phyloP scores from a whole-genome alignment of 768 basidiomycete genomes.

The Lactifluus subvellereus region DNA sequence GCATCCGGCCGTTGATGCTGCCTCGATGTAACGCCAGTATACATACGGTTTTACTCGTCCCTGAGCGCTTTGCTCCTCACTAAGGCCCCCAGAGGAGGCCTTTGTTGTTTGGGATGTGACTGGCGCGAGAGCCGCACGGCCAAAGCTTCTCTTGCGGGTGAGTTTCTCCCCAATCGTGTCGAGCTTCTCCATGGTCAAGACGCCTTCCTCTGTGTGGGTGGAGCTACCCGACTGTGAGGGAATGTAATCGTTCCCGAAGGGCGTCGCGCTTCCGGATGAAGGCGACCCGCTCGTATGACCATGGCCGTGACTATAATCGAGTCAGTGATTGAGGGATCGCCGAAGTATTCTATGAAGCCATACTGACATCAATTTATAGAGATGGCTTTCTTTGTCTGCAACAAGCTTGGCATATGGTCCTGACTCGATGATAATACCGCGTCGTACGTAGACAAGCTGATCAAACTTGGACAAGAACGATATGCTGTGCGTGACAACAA shows the following conservation, averaged over 20 bases:
- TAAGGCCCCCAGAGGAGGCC: constrained; percentile 41
- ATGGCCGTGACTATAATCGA: constrained; percentile 18
- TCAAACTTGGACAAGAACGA: constrained; percentile 79
- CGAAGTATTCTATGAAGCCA: not conserved
- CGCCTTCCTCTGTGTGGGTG: constrained; percentile 17
- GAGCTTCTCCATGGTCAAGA: constrained; percentile 17
- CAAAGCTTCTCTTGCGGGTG: constrained; percentile 50
- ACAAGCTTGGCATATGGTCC: constrained; percentile 61
- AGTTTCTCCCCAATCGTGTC: constrained; percentile 43
- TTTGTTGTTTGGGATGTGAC: constrained; percentile 35
- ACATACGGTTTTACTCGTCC: constrained; percentile 75
- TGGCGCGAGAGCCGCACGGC: constrained; percentile 46
- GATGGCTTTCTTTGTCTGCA: constrained; percentile 53
- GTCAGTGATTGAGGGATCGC: not conserved
- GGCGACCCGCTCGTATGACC: constrained; percentile 12
- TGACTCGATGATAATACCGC: constrained; percentile 74
- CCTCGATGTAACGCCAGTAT: constrained; percentile 71
- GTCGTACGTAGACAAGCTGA: constrained; percentile 65
- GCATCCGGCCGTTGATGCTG: constrained; percentile 73
- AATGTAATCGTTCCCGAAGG: constrained; percentile 20
- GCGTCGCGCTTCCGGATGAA: constrained; percentile 25
- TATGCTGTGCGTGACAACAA: constrained; percentile 83
- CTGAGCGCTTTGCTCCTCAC: constrained; percentile 70
- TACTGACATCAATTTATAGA: constrained; percentile 71
- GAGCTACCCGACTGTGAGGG: constrained; percentile 1